Base-by-base conservation (phyloP, 2,329 filamentous ascomycete species). In the Pyrenophora tritici-repentis region DNA sequence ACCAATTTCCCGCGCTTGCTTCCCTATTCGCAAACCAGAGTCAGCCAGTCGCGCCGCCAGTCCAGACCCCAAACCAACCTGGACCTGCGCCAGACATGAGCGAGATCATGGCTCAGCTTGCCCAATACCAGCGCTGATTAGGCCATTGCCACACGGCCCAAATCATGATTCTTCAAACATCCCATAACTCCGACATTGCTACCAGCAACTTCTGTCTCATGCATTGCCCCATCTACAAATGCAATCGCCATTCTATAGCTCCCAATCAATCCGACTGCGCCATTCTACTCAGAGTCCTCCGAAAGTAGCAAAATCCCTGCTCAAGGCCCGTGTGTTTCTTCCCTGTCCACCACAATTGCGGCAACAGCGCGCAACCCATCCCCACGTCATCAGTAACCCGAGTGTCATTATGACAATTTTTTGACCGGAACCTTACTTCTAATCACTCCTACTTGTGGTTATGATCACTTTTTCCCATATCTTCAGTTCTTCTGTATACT, bases 41-140 rank as follows among this genome's bases (percentile, higher is more conserved):
- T 18, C 64, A 63, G 40, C 43, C 56, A 32, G 48, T 59, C 24
- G 59, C 61, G 24, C 71, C 68, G n/a, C 66, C 67, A 35, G 63
- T 62, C 7, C 71, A 70, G 45, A 66, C 62, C 26, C 66, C 67
- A 32, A 55, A 64, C 33, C 56, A 59, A 37, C 44, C 65, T 60
- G 55, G 59, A 22, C 56, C 57, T 34, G 51, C 53, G 43, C 73
- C 76, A 31, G 76, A 80, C 59, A 85, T 91, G 61, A 83, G 87
- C 68, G 87, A 89, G 62, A 89, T 91, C 43, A 88, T 91, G 83
- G 86, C 86, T 12, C 85, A 89, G 63, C 75, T 91, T 52, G 83
- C 86, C 39, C 84, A 82, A 61, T 87, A 84, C 65, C 80, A 85
- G 56, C 81, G 86, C 31, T 73, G 51, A 63, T 29, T 8, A 45